These are phyloP conservation scores for Hyphodiscus sp. DNA, from an alignment of 2,329 filamentous ascomycete species.

Conservation along the genomic window DNA sequence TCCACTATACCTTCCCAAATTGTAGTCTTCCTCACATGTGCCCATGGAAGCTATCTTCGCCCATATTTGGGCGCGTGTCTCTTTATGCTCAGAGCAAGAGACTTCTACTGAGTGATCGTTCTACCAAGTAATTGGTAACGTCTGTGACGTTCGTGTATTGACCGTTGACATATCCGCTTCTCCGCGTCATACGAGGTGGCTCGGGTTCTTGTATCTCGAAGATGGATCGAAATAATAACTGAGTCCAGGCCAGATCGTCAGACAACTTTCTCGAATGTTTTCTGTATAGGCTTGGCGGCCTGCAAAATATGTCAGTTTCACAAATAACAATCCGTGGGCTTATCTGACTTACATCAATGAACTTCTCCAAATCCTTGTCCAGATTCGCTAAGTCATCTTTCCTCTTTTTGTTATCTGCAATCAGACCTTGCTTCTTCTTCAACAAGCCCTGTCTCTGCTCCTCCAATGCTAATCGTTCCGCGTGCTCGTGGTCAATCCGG, in stretches of 20 bases:
- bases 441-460: slow-evolving; percentile 72
- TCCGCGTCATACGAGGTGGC: not conserved
- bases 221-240: not conserved
- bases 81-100: too few relatives aligned
- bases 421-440: slow-evolving; percentile 63
- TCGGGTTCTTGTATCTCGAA: not conserved
- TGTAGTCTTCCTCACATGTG: too few relatives aligned
- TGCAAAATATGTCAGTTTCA: slow-evolving; percentile 29
- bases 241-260: slow-evolving; percentile 10
- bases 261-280: slow-evolving; percentile 69
- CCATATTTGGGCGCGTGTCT: too few relatives aligned
- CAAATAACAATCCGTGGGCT: not conserved
- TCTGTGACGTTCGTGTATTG: too few relatives aligned
- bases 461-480: slow-evolving; percentile 78
- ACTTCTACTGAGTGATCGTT: too few relatives aligned
- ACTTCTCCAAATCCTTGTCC: slow-evolving; percentile 87
- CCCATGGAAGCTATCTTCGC: too few relatives aligned
- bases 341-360: slow-evolving; percentile 65
- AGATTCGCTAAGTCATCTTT: slow-evolving; percentile 89
- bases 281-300: slow-evolving; percentile 84
- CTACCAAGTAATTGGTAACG: too few relatives aligned
- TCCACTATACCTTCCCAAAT: too few relatives aligned
- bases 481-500: slow-evolving; percentile 84
- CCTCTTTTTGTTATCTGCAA: slow-evolving; percentile 79
- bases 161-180: not conserved